Base-by-base conservation (phyloP, 1,284 basidiomycete genomes). In the Sporisorium exsertum region DNA sequence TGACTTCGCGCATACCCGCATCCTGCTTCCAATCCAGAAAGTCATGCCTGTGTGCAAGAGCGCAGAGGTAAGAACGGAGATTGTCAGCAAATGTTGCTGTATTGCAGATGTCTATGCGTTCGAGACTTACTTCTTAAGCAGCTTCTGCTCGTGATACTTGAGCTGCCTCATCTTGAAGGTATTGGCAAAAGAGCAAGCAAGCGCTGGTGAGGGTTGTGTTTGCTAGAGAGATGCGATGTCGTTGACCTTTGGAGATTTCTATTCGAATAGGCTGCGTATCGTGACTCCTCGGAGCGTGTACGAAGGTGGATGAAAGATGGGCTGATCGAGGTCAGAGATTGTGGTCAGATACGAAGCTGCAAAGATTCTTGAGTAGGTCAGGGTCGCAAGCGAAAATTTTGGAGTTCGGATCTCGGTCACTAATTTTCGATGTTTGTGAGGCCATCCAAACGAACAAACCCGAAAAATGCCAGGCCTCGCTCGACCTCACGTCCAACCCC, bases 21-120 rank as follows among this genome's bases (percentile, higher is more conserved):
- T 98, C 95, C 87, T 94, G 92, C 87, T 95, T 98, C 96, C 97
- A 99, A 92, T 97, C 86, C 45, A 86, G 64, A 52, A 87, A 87
- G 72, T 86, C 85, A 77, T 85, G 84, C 68, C 79, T 82, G 68
- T 26, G n/a, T 20, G 22, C 18, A 22, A 45, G 18, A 4, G 54
- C 18, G 24, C 37, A n/a, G 37, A n/a, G 37, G 18, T 43, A 5
- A 13, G 9, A 22, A 1, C 7, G 13, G 20, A 55, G 18, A 35
- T 35, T 15, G 18, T 57, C 55, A 43, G 42, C 1, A 2, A 2
- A 18, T 6, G 16, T 26, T 8, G 5, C 24, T 7, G 16, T 15
- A 32, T 55, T 16, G 13, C 8, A 18, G 26, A 8, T 27, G 9
- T 6, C 1, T 22, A 27, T 35, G 33, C 13, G n/a, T 12, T n/a